A percentile compares a stretch with the other conserved stretches of the same genome.
Conservation (phyloP, 2,329 filamentous ascomycete species). For the Graphium sp. region DNA sequence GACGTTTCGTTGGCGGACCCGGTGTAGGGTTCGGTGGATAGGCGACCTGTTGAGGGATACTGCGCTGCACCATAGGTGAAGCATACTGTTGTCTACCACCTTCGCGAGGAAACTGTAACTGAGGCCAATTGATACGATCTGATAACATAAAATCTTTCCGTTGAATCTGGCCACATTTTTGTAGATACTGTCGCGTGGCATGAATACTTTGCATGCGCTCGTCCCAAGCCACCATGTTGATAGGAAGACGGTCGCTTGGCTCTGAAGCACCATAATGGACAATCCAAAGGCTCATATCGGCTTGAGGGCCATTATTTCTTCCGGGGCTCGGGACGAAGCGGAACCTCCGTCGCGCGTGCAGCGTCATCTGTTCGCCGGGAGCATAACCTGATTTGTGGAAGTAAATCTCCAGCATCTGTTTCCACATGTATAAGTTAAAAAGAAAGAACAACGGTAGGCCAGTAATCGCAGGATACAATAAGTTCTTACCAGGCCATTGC, state of each 20-base stretch:
- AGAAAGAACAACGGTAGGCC: background rate
- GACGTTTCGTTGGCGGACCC: conserved; percentile 38
- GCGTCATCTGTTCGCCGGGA: conserved; percentile 56
- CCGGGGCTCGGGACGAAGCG: conserved; percentile 58
- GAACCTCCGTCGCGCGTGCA: conserved; percentile 71
- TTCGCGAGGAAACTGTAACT: conserved; percentile 52
- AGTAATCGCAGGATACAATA: too few relatives aligned
- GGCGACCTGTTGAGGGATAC: conserved; percentile 43
- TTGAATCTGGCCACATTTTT: conserved; percentile 62
- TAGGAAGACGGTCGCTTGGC: conserved; percentile 54
- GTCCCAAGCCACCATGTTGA: conserved; percentile 46
- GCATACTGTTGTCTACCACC: conserved; percentile 29
- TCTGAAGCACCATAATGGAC: conserved; percentile 77
- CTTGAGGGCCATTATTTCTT: conserved; percentile 50
- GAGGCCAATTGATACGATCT: conserved; percentile 81
- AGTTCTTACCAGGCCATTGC: conserved; percentile 36
- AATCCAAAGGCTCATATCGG: conserved; percentile 76
- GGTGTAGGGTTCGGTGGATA: conserved; percentile 36
- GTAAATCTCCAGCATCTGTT: conserved; percentile 73
- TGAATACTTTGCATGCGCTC: conserved; percentile 43
- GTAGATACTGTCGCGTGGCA: conserved; percentile 45
- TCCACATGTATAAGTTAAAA: conserved; percentile 8
- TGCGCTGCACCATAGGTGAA: conserved; percentile 22
- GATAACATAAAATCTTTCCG: conserved; percentile 91
- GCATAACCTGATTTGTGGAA: conserved; percentile 69